A percentile compares a stretch with the other conserved stretches of the same genome.
phyloP scores from a whole-genome alignment of 1,284 basidiomycete species.

The Ceratobasidium sp. region DNA sequence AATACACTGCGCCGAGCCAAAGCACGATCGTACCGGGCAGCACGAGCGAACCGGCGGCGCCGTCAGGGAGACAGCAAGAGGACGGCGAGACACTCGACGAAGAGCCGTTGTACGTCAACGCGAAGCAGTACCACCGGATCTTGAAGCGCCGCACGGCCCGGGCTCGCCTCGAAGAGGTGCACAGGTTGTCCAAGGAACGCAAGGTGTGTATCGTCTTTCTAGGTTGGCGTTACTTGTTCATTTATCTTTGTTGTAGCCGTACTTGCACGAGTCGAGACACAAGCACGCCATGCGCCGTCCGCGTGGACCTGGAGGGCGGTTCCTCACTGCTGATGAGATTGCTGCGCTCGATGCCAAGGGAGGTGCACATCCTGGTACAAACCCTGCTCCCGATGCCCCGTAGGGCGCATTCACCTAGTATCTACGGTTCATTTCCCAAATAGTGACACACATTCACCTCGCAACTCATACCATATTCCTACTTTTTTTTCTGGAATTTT shows the following conservation, averaged over 20 bases:
- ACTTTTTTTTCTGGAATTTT: slow-evolving; percentile 3
- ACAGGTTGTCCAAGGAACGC: slow-evolving; percentile 87
- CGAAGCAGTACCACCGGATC: slow-evolving; percentile 97
- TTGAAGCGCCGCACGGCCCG: slow-evolving; percentile 90
- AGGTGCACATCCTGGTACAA: slow-evolving; percentile 34
- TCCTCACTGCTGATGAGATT: slow-evolving; percentile 95
- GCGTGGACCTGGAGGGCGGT: slow-evolving; percentile 94
- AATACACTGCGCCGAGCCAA: background rate
- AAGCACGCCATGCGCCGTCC: slow-evolving; percentile 98
- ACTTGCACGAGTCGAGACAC: slow-evolving; percentile 96
- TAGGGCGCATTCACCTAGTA: background rate
- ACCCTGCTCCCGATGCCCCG: slow-evolving; percentile 13
- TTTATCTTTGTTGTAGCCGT: slow-evolving; percentile 70
- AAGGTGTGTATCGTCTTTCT: slow-evolving; percentile 70
- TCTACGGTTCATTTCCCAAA: background rate
- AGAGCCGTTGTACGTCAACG: slow-evolving; percentile 96
- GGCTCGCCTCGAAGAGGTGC: slow-evolving; percentile 90
- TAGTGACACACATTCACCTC: background rate
- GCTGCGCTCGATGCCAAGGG: slow-evolving; percentile 71
- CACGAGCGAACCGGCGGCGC: background rate
- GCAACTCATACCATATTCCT: background rate
- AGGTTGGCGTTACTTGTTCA: background rate
- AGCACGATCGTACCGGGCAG: background rate
- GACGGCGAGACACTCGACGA: slow-evolving; percentile 69
- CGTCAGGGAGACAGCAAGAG: background rate